Percentiles rank a stretch among this genome's conserved stretches.
phyloP scores from a whole-genome alignment of 2,329 filamentous ascomycete species.

The Fusarium annulatum region DNA sequence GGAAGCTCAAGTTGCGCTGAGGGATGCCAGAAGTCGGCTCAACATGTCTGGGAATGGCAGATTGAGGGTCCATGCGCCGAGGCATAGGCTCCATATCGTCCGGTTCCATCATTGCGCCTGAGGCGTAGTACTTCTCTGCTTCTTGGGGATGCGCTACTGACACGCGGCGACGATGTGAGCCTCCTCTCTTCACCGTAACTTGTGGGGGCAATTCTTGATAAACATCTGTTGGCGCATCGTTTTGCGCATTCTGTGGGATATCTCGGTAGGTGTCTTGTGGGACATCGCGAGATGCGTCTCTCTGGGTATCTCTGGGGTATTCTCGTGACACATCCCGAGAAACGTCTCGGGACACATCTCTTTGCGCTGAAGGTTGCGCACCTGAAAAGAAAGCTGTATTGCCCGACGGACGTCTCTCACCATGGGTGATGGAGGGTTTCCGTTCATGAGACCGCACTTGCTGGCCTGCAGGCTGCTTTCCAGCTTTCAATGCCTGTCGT shows the following conservation, averaged over 20 bases:
- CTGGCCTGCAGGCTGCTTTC: conserved; percentile 37
- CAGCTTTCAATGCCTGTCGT: conserved; percentile 57
- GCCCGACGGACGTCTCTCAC: conserved; percentile 31
- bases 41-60: conserved; percentile 60
- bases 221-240: conserved; percentile 24
- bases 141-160: conserved; percentile 37
- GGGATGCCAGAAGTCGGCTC: conserved; percentile 52
- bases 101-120: conserved; percentile 38
- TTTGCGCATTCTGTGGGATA: conserved; percentile 19
- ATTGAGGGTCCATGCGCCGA: conserved; percentile 36
- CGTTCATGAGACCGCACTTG: conserved; percentile 41
- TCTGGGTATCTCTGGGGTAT: conserved; percentile 20
- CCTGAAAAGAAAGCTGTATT: conserved; percentile 23
- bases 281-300: conserved; percentile 11
- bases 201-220: conserved; percentile 31
- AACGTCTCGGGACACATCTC: conserved; percentile 20
- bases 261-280: conserved; percentile 25
- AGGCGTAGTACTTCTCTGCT: conserved; percentile 36
- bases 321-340: conserved; percentile 5
- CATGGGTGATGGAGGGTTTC: conserved; percentile 30
- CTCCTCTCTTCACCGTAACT: conserved; percentile 30
- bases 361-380: conserved; percentile 23
- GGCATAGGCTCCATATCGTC: conserved; percentile 26
- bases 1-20: conserved; percentile 68
- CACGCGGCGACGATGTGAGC: conserved; percentile 32